These are phyloP conservation scores for Krasilnikovozyma curviuscula DNA, from an alignment of 768 basidiomycete species.

Conservation along the genomic window DNA sequence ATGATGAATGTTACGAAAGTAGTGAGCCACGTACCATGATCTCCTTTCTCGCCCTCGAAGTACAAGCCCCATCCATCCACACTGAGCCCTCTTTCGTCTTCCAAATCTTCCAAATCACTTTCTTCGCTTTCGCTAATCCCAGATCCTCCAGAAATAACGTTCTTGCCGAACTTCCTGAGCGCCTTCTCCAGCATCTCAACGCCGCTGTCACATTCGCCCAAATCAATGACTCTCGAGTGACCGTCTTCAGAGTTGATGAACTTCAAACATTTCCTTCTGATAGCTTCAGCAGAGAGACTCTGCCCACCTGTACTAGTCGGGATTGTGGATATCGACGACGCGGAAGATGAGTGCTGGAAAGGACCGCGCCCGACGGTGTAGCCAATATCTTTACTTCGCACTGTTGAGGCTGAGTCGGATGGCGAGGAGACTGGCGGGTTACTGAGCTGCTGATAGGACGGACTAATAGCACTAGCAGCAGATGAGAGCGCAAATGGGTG, in stretches of 20 bases:
- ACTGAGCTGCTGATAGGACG: no score
- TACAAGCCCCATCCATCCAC: slow-evolving; percentile 84
- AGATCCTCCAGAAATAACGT: slow-evolving; percentile 21
- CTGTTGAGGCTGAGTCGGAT: neutral
- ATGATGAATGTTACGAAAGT: neutral
- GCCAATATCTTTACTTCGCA: slow-evolving; percentile 22
- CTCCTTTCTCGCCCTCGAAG: slow-evolving; percentile 35
- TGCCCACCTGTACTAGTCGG: slow-evolving; percentile 2
- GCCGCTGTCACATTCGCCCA: slow-evolving; percentile 51
- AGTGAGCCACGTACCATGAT: slow-evolving; percentile 29
- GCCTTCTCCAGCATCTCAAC: slow-evolving; percentile 74
- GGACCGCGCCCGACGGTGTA: slow-evolving; percentile 45
- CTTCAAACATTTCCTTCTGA: slow-evolving; percentile 68
- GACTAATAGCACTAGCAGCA: no score
- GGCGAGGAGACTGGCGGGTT: no score
- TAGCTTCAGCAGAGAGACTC: slow-evolving; percentile 44
- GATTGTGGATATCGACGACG: neutral
- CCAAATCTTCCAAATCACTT: slow-evolving; percentile 32
- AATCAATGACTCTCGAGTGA: slow-evolving; percentile 51
- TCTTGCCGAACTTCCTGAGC: slow-evolving; percentile 71
- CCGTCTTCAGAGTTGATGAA: slow-evolving; percentile 69
- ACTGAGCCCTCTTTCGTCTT: slow-evolving; percentile 34
- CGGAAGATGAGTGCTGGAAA: neutral
- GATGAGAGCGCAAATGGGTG: no score
- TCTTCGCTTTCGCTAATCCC: slow-evolving; percentile 38